These are phyloP conservation scores for Colletotrichum brevisporum DNA, from an alignment of 2,329 filamentous ascomycete genomes.

Conservation along the genomic window DNA sequence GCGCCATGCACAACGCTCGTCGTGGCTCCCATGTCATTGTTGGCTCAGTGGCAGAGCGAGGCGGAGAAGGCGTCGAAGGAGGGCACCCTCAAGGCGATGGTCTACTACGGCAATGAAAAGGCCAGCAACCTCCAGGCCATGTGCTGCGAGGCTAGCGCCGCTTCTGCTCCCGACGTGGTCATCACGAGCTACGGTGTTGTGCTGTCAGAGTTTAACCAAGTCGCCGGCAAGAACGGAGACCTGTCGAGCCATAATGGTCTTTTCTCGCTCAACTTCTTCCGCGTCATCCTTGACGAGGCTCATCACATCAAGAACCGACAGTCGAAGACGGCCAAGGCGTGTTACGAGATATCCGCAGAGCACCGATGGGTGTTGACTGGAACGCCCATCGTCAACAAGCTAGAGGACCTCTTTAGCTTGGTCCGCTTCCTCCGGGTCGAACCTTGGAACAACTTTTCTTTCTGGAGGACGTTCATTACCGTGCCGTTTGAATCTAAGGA, in stretches of 20 bases:
- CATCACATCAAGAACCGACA: slow-evolving; percentile 92
- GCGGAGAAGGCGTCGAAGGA: slow-evolving; percentile 89
- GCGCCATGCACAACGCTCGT: slow-evolving; percentile 94
- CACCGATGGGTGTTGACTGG: slow-evolving; percentile 96
- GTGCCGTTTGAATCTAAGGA: slow-evolving; percentile 97
- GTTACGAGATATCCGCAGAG: slow-evolving; percentile 87
- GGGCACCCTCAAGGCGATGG: slow-evolving; percentile 84
- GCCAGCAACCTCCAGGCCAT: slow-evolving; percentile 81
- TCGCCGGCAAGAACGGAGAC: slow-evolving; percentile 77
- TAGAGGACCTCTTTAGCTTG: slow-evolving; percentile 94
- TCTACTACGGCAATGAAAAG: slow-evolving; percentile 95
- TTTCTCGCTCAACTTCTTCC: slow-evolving; percentile 95
- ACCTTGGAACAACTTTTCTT: slow-evolving; percentile 98
- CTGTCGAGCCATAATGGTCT: slow-evolving; percentile 78
- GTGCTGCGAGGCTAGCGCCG: slow-evolving; percentile 81
- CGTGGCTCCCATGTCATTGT: slow-evolving; percentile 94
- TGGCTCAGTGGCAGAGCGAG: slow-evolving; percentile 98
- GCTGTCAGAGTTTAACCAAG: slow-evolving; percentile 87
- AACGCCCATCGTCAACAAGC: slow-evolving; percentile 94
- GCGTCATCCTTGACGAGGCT: slow-evolving; percentile 94
- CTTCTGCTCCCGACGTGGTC: slow-evolving; percentile 86
- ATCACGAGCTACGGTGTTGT: slow-evolving; percentile 96
- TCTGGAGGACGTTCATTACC: slow-evolving; percentile 99
- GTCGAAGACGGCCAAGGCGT: slow-evolving; percentile 95
- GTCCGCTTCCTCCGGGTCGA: slow-evolving; percentile 94